These are phyloP conservation scores for Rhododendron mucronatum DNA, from an alignment of 148 eudicot genomes.

Conservation along the genomic window DNA sequence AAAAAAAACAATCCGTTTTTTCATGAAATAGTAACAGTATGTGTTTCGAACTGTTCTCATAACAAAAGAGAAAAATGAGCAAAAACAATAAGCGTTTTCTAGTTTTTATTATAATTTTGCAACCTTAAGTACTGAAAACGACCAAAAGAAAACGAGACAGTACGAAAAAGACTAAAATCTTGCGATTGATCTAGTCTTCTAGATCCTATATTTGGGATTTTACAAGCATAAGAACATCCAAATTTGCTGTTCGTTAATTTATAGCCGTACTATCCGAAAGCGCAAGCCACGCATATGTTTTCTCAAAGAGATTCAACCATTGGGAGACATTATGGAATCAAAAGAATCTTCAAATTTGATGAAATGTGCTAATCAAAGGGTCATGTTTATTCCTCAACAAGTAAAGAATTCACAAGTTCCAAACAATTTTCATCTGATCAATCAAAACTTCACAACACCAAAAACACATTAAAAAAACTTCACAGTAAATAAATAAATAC, in stretches of 20 bases:
- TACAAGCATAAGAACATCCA: background rate
- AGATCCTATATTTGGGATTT: background rate
- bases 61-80: no score
- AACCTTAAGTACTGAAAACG: background rate
- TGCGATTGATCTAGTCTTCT: background rate
- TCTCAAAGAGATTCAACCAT: background rate
- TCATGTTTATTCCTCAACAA: background rate
- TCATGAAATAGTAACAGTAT: no score
- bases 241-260: background rate
- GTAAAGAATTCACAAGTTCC: background rate
- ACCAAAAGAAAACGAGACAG: background rate
- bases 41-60: background rate
- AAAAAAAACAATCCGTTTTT: no score
- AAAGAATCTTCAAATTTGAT: background rate
- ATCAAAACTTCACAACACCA: background rate
- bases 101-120: background rate
- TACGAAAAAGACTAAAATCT: background rate
- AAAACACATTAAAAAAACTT: background rate
- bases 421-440: background rate
- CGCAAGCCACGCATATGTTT: background rate
- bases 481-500: background rate
- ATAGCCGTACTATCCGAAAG: background rate
- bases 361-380: background rate
- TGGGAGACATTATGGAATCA: background rate
- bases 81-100: background rate